A percentile compares a stretch with the other conserved stretches of the same genome.
Conservation (phyloP, 768 basidiomycete genomes). For the Leccinum ochraceum region DNA sequence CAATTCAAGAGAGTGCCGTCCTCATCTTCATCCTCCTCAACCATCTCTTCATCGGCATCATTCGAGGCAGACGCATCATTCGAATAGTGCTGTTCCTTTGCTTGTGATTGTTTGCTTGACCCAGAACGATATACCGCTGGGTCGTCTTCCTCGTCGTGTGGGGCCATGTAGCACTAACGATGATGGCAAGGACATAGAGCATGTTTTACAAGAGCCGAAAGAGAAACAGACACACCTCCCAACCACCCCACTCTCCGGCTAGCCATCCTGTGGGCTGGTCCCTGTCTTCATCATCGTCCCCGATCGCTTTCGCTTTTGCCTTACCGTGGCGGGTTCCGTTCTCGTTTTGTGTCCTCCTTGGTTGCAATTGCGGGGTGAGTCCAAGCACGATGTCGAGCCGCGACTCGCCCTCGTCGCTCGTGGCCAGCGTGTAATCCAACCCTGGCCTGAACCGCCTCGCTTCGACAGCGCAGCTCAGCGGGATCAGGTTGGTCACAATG, state of each 20-base stretch:
- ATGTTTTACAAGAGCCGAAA: not conserved
- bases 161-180: slow-evolving; percentile 87
- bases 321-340: slow-evolving; percentile 24
- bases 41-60: slow-evolving; percentile 6
- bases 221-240: slow-evolving; percentile 65
- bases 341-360: slow-evolving; percentile 14
- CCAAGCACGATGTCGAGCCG: slow-evolving; percentile 86
- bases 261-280: slow-evolving; percentile 56
- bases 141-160: slow-evolving; percentile 93
- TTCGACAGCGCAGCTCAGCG: slow-evolving; percentile 71
- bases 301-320: slow-evolving; percentile 27
- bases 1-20: slow-evolving; percentile 82
- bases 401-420: slow-evolving; percentile 78
- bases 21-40: slow-evolving; percentile 49
- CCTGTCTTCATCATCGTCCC: slow-evolving; percentile 27
- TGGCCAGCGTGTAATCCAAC: slow-evolving; percentile 93
- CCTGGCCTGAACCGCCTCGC: slow-evolving; percentile 90
- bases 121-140: slow-evolving; percentile 87
- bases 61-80: slow-evolving; percentile 18
- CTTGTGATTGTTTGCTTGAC: slow-evolving; percentile 40
- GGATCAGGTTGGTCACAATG: slow-evolving; percentile 68
- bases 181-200: not conserved
- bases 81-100: slow-evolving; percentile 17
- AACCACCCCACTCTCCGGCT: slow-evolving; percentile 83
- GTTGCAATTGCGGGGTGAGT: slow-evolving; percentile 65